Base-by-base conservation (phyloP, 129 eudicot genomes). In the Lactuca sativa region DNA sequence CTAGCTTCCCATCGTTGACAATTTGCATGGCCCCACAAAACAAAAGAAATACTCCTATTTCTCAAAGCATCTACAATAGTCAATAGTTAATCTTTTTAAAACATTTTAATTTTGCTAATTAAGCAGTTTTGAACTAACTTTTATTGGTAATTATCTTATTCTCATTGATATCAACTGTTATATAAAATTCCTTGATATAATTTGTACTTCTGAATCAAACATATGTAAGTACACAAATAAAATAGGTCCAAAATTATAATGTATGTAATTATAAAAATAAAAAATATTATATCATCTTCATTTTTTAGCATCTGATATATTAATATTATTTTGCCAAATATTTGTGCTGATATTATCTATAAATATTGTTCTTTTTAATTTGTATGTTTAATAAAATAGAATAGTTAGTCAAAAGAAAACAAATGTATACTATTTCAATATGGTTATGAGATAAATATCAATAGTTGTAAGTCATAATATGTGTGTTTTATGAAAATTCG, bases 11-110 rank as follows among this genome's bases (percentile, higher is more conserved):
- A 56, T 41, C 57, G 72, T 64, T 74, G 72, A 65, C 78, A 43
- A 74, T 64, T 56, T 54, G 14, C 78, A 74, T 55, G 78, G 65
- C 56, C 58, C 64, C 63, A 73, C 78, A 7, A 25, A 59, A 59
- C 4, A 12, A 12, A 47, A 47, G n/a, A 47, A 47, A 10, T 47
- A 10, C n/a, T n/a, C 11, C 3, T 11, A 12, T 47, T 10, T 47
- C 13, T 44, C 9, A 11, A 12, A 47, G n/a, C 52, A 47, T 47
- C 15, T 47, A 47, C 12, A 3, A 10, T 47, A 11, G 52, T 47
- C 12, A 3, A 10, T 12, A 11, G 52, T 47, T 47, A 9, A 47
- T 5, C 15, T 11, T 9, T 47, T 47, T 12, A 47, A 47, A 47
- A 47, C 5, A 44, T 44, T 44, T 44, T 44, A 44, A 38, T 4